Conservation (phyloP, 2,329 filamentous ascomycete genomes). For the Cladosporium oxysporum region DNA sequence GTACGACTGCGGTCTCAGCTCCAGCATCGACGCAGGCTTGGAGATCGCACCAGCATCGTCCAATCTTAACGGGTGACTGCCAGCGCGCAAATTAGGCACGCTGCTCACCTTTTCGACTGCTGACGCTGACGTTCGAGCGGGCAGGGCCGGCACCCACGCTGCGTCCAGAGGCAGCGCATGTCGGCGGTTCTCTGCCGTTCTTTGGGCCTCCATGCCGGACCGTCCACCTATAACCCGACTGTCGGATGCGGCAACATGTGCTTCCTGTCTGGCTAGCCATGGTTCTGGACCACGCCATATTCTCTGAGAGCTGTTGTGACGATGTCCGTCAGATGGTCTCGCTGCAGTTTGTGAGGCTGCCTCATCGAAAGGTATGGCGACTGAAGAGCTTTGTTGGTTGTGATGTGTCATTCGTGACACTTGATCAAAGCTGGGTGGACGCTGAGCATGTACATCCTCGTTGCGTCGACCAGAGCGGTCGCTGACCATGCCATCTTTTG, state of each 20-base stretch:
- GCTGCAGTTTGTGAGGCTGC: background rate
- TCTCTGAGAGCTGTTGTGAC: background rate
- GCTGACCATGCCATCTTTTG: background rate
- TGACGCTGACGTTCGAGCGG: slow-evolving; percentile 12
- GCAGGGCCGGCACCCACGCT: slow-evolving; percentile 13
- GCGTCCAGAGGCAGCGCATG: slow-evolving; percentile 20
- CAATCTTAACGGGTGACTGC: slow-evolving; percentile 5
- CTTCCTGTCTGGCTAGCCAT: background rate
- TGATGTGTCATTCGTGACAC: background rate
- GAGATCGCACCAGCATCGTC: slow-evolving; percentile 7
- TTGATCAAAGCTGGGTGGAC: background rate
- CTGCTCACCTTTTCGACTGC: slow-evolving; percentile 15
- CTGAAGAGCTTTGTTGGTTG: background rate
- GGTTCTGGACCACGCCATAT: background rate
- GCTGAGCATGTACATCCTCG: background rate
- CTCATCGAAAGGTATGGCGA: background rate
- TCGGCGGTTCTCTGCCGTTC: slow-evolving; percentile 13
- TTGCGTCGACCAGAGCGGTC: background rate
- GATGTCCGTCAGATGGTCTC: background rate
- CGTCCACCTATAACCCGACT: slow-evolving; percentile 5
- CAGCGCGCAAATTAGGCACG: slow-evolving; percentile 20
- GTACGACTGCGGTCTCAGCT: slow-evolving; percentile 15
- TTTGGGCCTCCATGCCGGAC: slow-evolving; percentile 13
- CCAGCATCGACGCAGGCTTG: slow-evolving; percentile 20
- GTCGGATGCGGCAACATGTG: background rate